phyloP scores from a whole-genome alignment of 345 rosid genomes.

The Brassica carinata region DNA sequence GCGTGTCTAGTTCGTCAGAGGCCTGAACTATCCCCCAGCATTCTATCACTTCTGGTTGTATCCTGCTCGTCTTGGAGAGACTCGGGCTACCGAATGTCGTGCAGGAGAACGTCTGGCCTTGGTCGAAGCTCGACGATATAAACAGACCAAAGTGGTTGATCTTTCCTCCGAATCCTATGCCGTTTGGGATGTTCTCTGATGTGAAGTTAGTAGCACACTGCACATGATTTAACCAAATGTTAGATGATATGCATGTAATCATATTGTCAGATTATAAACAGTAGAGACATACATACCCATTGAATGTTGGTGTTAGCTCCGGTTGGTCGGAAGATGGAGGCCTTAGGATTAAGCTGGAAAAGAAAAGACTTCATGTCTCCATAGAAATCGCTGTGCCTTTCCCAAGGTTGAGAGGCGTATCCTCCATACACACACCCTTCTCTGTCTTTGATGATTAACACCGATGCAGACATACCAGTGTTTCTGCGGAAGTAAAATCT shows the following conservation, averaged over 20 bases:
- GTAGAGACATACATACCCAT: constrained; percentile 59
- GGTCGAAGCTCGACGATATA: constrained; percentile 74
- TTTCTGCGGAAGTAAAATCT: constrained; percentile 52
- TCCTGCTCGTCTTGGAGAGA: constrained; percentile 56
- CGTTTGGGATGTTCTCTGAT: constrained; percentile 91
- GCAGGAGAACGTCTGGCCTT: constrained; percentile 72
- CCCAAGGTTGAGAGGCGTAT: constrained; percentile 93
- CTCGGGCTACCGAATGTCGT: constrained; percentile 82
- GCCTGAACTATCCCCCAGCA: constrained; percentile 75
- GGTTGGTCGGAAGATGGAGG: background rate
- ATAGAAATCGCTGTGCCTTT: constrained; percentile 78
- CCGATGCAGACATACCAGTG: constrained; percentile 57
- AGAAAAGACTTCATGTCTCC: constrained; percentile 92
- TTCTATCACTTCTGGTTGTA: constrained; percentile 76
- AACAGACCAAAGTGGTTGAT: constrained; percentile 79
- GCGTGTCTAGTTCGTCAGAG: constrained; percentile 44
- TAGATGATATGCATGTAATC: too few relatives aligned
- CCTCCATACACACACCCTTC: constrained; percentile 86
- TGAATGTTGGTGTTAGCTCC: constrained; percentile 50
- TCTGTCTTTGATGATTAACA: constrained; percentile 74
- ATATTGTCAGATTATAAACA: too few relatives aligned
- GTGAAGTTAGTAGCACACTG: constrained; percentile 89
- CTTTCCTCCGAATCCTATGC: constrained; percentile 87
- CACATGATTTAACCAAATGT: too few relatives aligned
- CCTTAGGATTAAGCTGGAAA: constrained; percentile 71